Percentiles rank a stretch among this genome's conserved stretches.
Conservation (phyloP, 176 grass and related monocot species). For the Neostapfia colusana region DNA sequence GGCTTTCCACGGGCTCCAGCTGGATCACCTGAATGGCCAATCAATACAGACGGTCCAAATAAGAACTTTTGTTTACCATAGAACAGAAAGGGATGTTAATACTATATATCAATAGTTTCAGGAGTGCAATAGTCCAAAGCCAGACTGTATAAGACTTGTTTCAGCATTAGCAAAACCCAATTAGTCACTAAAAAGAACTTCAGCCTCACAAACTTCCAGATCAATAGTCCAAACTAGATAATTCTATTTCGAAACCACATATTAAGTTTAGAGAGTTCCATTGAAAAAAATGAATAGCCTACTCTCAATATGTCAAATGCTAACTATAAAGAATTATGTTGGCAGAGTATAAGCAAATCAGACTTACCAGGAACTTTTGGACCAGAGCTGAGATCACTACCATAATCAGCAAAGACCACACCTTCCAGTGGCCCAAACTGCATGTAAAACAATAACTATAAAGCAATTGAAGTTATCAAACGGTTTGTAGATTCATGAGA, state of each 20-base stretch:
- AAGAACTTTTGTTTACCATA: constrained; percentile 22
- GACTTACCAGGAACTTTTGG: constrained; percentile 77
- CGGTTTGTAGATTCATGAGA: constrained; percentile 21
- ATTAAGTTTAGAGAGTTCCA: background rate
- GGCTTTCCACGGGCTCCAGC: constrained; percentile 86
- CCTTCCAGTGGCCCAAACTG: constrained; percentile 89
- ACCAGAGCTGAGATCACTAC: constrained; percentile 88
- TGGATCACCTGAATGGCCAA: constrained; percentile 67
- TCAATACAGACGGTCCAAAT: constrained; percentile 19
- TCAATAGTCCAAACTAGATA: background rate
- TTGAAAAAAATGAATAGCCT: background rate
- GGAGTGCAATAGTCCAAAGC: background rate
- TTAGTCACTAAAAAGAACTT: background rate
- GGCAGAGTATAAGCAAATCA: constrained; percentile 14
- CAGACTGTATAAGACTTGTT: background rate
- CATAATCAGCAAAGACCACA: constrained; percentile 88
- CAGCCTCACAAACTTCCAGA: background rate
- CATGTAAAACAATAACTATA: constrained; percentile 16
- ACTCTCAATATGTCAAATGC: background rate
- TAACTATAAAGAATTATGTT: background rate
- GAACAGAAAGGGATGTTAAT: background rate
- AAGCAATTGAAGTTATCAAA: constrained; percentile 31
- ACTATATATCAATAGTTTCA: background rate
- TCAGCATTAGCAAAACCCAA: background rate
- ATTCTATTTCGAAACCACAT: background rate